Evolutionary conservation across 305 asterid genomes (phyloP).

Genomic region (Solanum aculeatissimum): DNA sequence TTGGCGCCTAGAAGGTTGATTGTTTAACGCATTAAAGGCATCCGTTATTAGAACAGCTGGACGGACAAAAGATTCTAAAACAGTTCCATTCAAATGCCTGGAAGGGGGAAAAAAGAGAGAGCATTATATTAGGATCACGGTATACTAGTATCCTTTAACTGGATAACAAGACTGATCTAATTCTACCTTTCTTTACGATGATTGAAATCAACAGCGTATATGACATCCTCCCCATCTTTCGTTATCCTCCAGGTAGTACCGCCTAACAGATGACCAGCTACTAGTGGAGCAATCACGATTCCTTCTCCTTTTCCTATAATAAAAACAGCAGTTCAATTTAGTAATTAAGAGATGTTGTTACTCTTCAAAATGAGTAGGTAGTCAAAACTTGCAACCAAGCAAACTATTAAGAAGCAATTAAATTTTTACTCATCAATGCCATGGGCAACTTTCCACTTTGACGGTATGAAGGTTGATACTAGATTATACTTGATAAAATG

Average conservation of each 20-base stretch:
- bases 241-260: slow-evolving; percentile 94
- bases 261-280: slow-evolving; percentile 97
- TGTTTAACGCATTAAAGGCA: slow-evolving; percentile 83
- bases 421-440: not conserved
- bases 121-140: not conserved
- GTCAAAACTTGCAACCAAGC: not conserved
- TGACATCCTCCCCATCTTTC: slow-evolving; percentile 96
- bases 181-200: slow-evolving; percentile 88
- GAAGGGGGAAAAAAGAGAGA: slow-evolving; percentile 14
- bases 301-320: slow-evolving; percentile 94
- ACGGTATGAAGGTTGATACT: not conserved
- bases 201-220: slow-evolving; percentile 94
- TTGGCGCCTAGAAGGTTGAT: slow-evolving; percentile 87
- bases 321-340: not conserved
- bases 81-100: slow-evolving; percentile 95
- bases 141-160: not conserved
- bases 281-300: slow-evolving; percentile 93
- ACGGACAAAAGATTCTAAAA: slow-evolving; percentile 89
- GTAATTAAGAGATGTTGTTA: not conserved
- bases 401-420: not conserved
- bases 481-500: not conserved
- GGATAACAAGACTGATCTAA: not conserved
- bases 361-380: not conserved
- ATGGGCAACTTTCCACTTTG: not conserved
- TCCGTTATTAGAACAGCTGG: slow-evolving; percentile 95